Evolutionary conservation across 148 eudicot species (phyloP), one percentile per base, ranked within the genome.

Genomic region (Chenopodium quinoa): DNA sequence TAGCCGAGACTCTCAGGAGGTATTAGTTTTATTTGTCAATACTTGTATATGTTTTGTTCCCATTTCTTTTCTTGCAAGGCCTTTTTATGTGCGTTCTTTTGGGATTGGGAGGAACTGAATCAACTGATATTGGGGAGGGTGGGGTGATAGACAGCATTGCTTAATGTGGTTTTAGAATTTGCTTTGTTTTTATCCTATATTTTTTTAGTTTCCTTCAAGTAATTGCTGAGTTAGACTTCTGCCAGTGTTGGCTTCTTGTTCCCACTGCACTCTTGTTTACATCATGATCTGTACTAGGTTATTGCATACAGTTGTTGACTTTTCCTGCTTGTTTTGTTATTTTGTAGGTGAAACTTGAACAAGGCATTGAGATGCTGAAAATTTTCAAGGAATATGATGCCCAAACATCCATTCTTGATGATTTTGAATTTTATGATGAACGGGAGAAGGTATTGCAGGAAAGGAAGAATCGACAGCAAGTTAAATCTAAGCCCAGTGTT

Each of bases 1-100:
- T 86, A 93, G 99, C 88, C 91, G 98, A 77, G 99, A 96, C 84
- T 90, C 98, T 47, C 99, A 96, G 88, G 98, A 96, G 99, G 99
- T 96, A 89, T 12, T 0, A 60, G 25, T 31, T 34, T 56, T 16
- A 46, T 31, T 79, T 14, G 9, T 67, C 54, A 9, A 22, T 6
- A 6, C 32, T 23, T 13, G 62, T 56, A 56, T 56, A 56, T 56
- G 62, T 79, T 40, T 82, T n/a, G 71, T 22, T 73, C 50, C n/a
- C 63, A 27, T 62, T 60, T 63, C 46, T 75, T 70, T 17, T 54
- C 50, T 64, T 50, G 56, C 48, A 46, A 67, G 58, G 8, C 58
- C 27, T 67, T 40, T 40, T 40, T 40, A 4, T 40, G 0, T 40
- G 44, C 0, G 50, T 50, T 37, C 1, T 46, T 46, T 14, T n/a